Evolutionary conservation across 805 yeast genomes (phyloP).

Genomic region (Kregervanrija pseudodelftensis): DNA sequence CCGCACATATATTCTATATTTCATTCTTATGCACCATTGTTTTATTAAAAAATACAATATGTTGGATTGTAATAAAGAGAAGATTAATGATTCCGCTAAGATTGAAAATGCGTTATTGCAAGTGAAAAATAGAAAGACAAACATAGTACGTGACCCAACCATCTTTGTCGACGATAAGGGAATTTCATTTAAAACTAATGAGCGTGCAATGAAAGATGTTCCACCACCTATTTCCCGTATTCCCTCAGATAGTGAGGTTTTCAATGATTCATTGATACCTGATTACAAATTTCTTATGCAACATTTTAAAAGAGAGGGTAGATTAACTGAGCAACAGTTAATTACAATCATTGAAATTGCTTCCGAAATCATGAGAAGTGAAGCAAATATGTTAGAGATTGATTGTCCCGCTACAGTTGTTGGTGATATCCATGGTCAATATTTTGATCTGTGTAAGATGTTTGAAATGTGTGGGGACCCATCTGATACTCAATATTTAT

Average conservation of each 20-base stretch:
- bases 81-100: conserved; percentile 39
- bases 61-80: too few relatives aligned
- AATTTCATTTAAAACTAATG: conserved; percentile 40
- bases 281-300: conserved; percentile 62
- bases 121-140: conserved; percentile 37
- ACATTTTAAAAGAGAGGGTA: conserved; percentile 77
- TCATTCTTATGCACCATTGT: too few relatives aligned
- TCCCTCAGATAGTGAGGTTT: conserved; percentile 69
- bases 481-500: conserved; percentile 63
- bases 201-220: conserved; percentile 48
- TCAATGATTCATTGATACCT: conserved; percentile 55
- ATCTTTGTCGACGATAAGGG: conserved; percentile 34
- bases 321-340: conserved; percentile 66
- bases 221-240: conserved; percentile 54
- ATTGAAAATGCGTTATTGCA: conserved; percentile 62
- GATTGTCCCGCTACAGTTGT: conserved; percentile 93
- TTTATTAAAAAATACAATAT: too few relatives aligned
- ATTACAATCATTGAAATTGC: conserved; percentile 57
- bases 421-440: conserved; percentile 98
- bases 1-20: too few relatives aligned
- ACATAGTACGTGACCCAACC: not conserved
- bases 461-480: conserved; percentile 94
- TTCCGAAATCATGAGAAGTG: conserved; percentile 51
- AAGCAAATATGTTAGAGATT: conserved; percentile 72
- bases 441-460: conserved; percentile 78